phyloP scores from a whole-genome alignment of 176 grass and related monocot species.

The Avena eriantha region DNA sequence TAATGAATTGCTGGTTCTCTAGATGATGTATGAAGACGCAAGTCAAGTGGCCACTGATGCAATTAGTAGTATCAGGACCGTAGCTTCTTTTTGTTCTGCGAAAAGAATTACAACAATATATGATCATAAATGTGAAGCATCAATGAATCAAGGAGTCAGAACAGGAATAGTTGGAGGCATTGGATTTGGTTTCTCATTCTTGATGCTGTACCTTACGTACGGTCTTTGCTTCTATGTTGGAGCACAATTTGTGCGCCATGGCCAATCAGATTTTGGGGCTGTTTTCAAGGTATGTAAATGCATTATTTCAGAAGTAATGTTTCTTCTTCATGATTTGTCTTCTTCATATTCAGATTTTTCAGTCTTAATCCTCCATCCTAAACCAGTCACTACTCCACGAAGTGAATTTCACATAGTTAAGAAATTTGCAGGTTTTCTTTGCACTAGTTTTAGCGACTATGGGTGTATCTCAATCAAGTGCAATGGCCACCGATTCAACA shows the following conservation, averaged over 20 bases:
- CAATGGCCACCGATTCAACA: conserved; percentile 71
- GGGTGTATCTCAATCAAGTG: conserved; percentile 78
- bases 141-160: conserved; percentile 64
- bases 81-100: conserved; percentile 76
- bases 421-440: conserved; percentile 75
- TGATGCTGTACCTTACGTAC: conserved; percentile 67
- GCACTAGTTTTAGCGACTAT: conserved; percentile 65
- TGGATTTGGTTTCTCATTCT: conserved; percentile 81
- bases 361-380: conserved; percentile 6
- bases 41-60: conserved; percentile 85
- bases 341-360: conserved; percentile 5
- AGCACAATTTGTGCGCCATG: conserved; percentile 60
- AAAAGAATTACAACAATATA: conserved; percentile 68
- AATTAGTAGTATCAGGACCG: conserved; percentile 75
- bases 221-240: conserved; percentile 85
- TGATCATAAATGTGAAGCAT: conserved; percentile 69
- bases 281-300: conserved; percentile 70
- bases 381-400: not conserved
- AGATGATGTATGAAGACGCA: conserved; percentile 85
- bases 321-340: not conserved
- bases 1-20: conserved; percentile 18
- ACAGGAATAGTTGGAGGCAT: conserved; percentile 68
- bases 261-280: conserved; percentile 50
- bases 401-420: conserved; percentile 12
- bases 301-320: not conserved